These are phyloP conservation scores for Lactarius trivialis DNA, from an alignment of 768 basidiomycete genomes.

Conservation along the genomic window DNA sequence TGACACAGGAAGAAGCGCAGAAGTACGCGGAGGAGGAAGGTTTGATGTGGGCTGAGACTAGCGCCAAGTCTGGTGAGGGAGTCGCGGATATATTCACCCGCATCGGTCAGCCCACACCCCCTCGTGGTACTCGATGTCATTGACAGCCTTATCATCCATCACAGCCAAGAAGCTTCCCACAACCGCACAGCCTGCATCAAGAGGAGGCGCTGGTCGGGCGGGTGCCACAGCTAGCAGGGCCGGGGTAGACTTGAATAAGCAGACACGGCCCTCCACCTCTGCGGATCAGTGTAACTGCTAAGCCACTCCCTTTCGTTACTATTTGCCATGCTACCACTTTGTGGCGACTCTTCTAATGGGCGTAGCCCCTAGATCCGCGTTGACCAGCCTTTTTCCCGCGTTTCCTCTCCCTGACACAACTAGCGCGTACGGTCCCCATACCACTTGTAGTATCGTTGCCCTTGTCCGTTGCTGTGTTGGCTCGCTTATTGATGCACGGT, in stretches of 20 bases:
- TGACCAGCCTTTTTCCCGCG: conserved; percentile 5
- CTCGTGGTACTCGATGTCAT: not conserved
- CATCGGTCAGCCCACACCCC: conserved; percentile 53
- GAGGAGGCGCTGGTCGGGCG: conserved; percentile 47
- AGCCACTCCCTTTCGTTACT: conserved; percentile 14
- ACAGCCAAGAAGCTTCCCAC: conserved; percentile 87
- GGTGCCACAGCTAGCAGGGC: conserved; percentile 45
- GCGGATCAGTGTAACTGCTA: conserved; percentile 76
- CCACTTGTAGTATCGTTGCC: conserved; percentile 27
- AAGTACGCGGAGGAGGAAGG: conserved; percentile 92
- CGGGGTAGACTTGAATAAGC: conserved; percentile 80
- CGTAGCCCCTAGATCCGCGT: conserved; percentile 12
- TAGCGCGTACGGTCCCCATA: conserved; percentile 16
- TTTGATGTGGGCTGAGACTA: conserved; percentile 88
- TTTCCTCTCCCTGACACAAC: conserved; percentile 6
- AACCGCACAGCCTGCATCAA: conserved; percentile 60
- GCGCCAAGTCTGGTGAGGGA: conserved; percentile 84
- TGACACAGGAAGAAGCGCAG: conserved; percentile 81
- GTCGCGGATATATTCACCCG: conserved; percentile 81
- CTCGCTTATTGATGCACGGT: conserved; percentile 38
- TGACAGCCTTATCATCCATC: conserved; percentile 8
- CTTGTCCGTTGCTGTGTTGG: conserved; percentile 25
- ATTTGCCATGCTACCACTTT: conserved; percentile 10
- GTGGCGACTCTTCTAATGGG: not conserved
- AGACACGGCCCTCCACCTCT: conserved; percentile 42